These are phyloP conservation scores for Sphagnurus paluster DNA, from an alignment of 1,284 basidiomycete species.

Conservation along the genomic window DNA sequence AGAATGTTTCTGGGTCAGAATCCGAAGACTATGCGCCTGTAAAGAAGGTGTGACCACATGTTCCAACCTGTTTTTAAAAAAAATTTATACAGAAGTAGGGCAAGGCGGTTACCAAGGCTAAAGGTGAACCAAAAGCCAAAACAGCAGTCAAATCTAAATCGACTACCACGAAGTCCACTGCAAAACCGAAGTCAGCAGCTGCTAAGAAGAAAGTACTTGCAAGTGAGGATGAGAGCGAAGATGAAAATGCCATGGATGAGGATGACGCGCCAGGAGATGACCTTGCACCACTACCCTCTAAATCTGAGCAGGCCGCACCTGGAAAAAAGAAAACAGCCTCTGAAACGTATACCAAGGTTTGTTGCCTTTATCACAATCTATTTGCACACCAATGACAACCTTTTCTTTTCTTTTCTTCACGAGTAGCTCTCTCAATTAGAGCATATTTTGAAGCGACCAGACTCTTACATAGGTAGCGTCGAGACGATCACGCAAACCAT, in stretches of 20 bases:
- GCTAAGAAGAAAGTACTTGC: neutral
- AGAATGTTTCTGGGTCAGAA: conserved; percentile 58
- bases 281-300: conserved; percentile 33
- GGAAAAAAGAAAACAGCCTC: conserved; percentile 83
- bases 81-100: conserved; percentile 13
- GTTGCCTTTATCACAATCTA: conserved; percentile 16
- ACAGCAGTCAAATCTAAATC: conserved; percentile 44
- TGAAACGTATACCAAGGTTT: conserved; percentile 90
- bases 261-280: conserved; percentile 47
- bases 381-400: conserved; percentile 3
- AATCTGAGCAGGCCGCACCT: conserved; percentile 22
- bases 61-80: conserved; percentile 5
- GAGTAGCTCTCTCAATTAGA: conserved; percentile 96
- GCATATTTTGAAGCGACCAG: conserved; percentile 95
- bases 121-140: conserved; percentile 23
- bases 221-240: conserved; percentile 34
- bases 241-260: conserved; percentile 42
- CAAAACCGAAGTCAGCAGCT: conserved; percentile 31
- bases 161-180: conserved; percentile 32
- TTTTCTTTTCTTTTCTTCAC: conserved; percentile 6
- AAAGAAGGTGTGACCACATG: conserved; percentile 66
- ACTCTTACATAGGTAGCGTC: conserved; percentile 97
- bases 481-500: conserved; percentile 83
- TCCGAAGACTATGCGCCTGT: conserved; percentile 66
- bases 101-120: conserved; percentile 26